Evolutionary conservation across 768 basidiomycete genomes (phyloP).

Genomic region (Udeniomyces megalosporus): DNA sequence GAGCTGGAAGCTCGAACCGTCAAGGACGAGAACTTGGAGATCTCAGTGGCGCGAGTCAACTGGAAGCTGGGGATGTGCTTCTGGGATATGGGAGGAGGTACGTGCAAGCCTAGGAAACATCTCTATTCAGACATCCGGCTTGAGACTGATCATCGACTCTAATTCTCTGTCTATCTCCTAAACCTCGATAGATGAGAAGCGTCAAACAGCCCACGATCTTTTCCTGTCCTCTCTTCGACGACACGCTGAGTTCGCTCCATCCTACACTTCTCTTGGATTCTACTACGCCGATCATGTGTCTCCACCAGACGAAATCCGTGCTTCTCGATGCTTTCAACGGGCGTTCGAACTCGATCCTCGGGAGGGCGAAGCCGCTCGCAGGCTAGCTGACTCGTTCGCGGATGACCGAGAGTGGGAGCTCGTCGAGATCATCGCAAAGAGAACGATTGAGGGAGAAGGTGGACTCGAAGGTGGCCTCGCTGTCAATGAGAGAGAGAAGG

Average conservation of each 20-base stretch:
- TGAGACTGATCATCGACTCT: neutral
- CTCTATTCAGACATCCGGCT: neutral
- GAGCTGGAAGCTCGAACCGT: conserved; percentile 23
- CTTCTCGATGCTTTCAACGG: conserved; percentile 92
- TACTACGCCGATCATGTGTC: conserved; percentile 59
- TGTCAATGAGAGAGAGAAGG: conserved; percentile 18
- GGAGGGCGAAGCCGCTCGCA: conserved; percentile 66
- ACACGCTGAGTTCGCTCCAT: conserved; percentile 60
- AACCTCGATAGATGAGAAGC: neutral
- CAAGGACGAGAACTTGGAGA: conserved; percentile 32
- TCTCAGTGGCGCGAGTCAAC: conserved; percentile 58
- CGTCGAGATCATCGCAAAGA: conserved; percentile 79
- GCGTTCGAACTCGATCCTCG: conserved; percentile 90
- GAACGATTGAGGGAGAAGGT: conserved; percentile 87
- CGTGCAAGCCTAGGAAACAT: conserved; percentile 20
- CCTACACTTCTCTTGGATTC: conserved; percentile 82
- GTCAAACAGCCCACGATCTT: conserved; percentile 52
- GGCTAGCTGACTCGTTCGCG: conserved; percentile 76
- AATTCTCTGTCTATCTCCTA: neutral
- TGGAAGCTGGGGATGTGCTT: conserved; percentile 70
- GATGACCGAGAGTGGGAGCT: conserved; percentile 89
- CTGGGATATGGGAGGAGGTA: conserved; percentile 52
- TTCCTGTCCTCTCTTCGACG: conserved; percentile 69
- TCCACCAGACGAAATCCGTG: conserved; percentile 65
- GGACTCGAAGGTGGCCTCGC: conserved; percentile 47